Evolutionary conservation across 805 yeast genomes (phyloP), one percentile per base, ranked within the genome.

Genomic region (Myxozyma nipponensis): DNA sequence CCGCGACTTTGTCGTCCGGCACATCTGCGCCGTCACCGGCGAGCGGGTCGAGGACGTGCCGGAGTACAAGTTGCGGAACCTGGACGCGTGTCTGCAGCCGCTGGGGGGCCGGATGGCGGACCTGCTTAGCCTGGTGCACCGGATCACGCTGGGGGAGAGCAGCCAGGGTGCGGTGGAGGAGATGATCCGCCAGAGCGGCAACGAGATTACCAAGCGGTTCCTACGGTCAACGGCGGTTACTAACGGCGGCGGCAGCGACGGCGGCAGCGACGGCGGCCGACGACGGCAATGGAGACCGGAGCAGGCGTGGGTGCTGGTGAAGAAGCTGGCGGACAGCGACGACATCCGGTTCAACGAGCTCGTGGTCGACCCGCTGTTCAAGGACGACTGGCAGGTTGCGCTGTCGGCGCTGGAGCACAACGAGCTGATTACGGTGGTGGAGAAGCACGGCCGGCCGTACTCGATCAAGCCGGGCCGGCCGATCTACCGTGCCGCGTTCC

Each of bases 51-150:
- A 63, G 6, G 62, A 63, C 9, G 65, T 62, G 32, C 54, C 62
- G 25, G 50, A 50, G 7, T 38, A 47, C 10, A 32, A 23, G 2
- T 21, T 46, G 34, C 54, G 63, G 1, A 74, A 73, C 7, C 72
- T 89, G 22, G 82, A 79, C 22, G 67, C 70, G 3, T 76, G 82
- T 28, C 69, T 90, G 30, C 79, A 72, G 24, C 95, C 95, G 10
- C 69, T 93, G 24, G 98, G 98, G 19, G 98, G 98, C 37, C 80
- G 98, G 56, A 85, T 91, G 90, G 74, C 89, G 40, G 98, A 93
- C 66, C 73, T 93, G 45, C 96, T 93, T 67, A 83, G 91, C 25
- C 89, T 87, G 68, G 84, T 84, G 1, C 78, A 98, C 64, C 83
- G 98, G 45, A 78, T 93, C 17, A 82, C 82, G 60, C 81, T 91